These are phyloP conservation scores for Venturia oleaginea DNA, from an alignment of 2,329 filamentous ascomycete genomes.

Conservation along the genomic window DNA sequence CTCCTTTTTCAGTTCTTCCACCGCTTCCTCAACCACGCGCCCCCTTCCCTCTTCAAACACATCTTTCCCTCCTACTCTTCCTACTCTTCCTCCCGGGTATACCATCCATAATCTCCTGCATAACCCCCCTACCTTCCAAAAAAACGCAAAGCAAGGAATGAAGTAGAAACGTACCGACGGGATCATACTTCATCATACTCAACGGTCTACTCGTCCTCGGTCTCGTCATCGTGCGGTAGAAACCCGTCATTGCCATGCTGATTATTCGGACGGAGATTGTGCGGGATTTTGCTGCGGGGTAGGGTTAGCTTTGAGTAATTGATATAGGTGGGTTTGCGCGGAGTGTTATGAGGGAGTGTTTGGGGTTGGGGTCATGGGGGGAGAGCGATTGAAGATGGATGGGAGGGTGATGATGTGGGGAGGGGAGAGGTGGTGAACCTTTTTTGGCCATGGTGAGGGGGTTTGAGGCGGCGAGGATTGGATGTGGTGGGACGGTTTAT, in stretches of 20 bases:
- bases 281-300: constrained; percentile 67
- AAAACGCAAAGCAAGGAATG: background rate
- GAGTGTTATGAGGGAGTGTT: background rate
- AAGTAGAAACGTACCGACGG: constrained; percentile 58
- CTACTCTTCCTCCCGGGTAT: too few species aligned
- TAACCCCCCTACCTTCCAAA: too few species aligned
- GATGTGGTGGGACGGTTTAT: background rate
- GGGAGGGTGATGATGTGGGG: background rate
- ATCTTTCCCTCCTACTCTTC: too few species aligned
- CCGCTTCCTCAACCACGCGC: too few species aligned
- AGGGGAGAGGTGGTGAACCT: background rate
- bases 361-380: background rate
- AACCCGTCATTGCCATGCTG: constrained; percentile 98
- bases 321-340: too few species aligned
- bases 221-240: constrained; percentile 84
- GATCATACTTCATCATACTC: constrained; percentile 98
- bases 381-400: background rate
- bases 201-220: constrained; percentile 74
- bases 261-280: constrained; percentile 87
- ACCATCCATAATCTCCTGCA: too few species aligned
- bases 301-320: background rate
- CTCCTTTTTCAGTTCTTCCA: background rate
- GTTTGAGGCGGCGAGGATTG: background rate
- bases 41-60: too few species aligned
- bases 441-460: background rate